A percentile compares a stretch with the other conserved stretches of the same genome.
Conservation (phyloP, 2,329 filamentous ascomycete genomes). For the Fusarium tanahbumbuense region DNA sequence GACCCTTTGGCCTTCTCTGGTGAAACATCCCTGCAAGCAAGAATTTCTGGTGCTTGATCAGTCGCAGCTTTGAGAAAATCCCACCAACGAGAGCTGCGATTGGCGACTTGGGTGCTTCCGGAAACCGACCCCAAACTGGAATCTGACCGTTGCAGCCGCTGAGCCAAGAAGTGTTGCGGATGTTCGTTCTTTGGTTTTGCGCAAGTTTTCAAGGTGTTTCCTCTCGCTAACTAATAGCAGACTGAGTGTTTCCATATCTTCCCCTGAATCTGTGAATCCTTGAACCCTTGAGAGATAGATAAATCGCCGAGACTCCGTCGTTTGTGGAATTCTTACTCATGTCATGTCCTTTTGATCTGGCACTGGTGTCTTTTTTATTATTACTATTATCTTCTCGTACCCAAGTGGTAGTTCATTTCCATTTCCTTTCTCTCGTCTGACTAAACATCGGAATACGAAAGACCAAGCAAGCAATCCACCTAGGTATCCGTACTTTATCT, state of each 20-base stretch:
- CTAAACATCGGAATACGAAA: constrained; percentile 25
- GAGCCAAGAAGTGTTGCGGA: constrained; percentile 37
- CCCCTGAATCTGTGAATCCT: constrained; percentile 24
- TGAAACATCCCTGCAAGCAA: constrained; percentile 34
- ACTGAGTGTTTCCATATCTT: constrained; percentile 21
- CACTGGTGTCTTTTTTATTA: constrained; percentile 16
- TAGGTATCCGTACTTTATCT: background rate
- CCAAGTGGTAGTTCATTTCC: constrained; percentile 38
- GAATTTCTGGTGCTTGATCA: constrained; percentile 28
- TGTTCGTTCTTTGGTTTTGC: constrained; percentile 17
- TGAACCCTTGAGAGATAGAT: constrained; percentile 17
- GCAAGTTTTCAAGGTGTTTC: constrained; percentile 25
- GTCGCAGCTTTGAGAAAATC: constrained; percentile 32
- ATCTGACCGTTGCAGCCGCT: constrained; percentile 31
- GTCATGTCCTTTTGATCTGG: constrained; percentile 28
- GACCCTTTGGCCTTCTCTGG: constrained; percentile 7
- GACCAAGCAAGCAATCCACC: constrained; percentile 5
- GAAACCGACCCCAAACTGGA: constrained; percentile 40
- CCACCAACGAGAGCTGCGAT: constrained; percentile 38
- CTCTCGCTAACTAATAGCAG: constrained; percentile 15
- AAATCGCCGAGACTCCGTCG: constrained; percentile 32
- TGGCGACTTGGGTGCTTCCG: constrained; percentile 24
- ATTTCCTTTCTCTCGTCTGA: constrained; percentile 18
- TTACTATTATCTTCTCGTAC: constrained; percentile 19
- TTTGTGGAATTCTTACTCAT: constrained; percentile 25